Base-by-base conservation (phyloP, 164 flowering plant genomes). In the Chimonanthus praecox region DNA sequence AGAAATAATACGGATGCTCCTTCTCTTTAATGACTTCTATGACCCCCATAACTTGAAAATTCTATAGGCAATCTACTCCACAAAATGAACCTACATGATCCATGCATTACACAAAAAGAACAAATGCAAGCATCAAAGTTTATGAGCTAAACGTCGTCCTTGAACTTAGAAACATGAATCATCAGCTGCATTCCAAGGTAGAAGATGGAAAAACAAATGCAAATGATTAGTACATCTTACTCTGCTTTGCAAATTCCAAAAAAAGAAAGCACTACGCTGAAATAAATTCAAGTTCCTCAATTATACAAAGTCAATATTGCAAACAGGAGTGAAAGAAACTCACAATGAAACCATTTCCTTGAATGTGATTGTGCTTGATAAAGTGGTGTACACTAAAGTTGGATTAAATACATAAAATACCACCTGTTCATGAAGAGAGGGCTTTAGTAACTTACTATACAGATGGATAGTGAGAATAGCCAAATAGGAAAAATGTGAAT, bases 321-420 rank as follows among this genome's bases (percentile, higher is more conserved):
- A 66, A 66, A 10, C 44, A 66, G 68, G 68, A 63, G 7, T 60
- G 47, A 49, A 67, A 72, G 73, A 47, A 68, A 80, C 94, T 88
- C 78, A 92, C 95, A 89, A 44, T 70, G 68, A 68, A n/a, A 77
- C 73, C 80, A 90, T 72, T 81, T 86, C 84, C 15, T 87, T 80
- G 61, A 49, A 77, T 50, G 97, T 92, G 47, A 92, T 78, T 63
- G 92, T 86, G 47, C 80, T 64, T 4, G 89, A 86, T 47, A 92
- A 82, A 70, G 84, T 85, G 80, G 81, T 71, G 6, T 71, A 46
- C 49, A 90, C 85, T 6, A 92, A 89, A 43, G 96, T 83, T n/a
- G 97, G 97, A 74, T 73, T 92, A 76, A 88, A 87, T 7, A 92
- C 91, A 79, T 69, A 90, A 72, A 89, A 92, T 3, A 87, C 90